A percentile compares a stretch with the other conserved stretches of the same genome.
phyloP scores from a whole-genome alignment of 2,329 filamentous ascomycete species.

The Botrytis galanthina region DNA sequence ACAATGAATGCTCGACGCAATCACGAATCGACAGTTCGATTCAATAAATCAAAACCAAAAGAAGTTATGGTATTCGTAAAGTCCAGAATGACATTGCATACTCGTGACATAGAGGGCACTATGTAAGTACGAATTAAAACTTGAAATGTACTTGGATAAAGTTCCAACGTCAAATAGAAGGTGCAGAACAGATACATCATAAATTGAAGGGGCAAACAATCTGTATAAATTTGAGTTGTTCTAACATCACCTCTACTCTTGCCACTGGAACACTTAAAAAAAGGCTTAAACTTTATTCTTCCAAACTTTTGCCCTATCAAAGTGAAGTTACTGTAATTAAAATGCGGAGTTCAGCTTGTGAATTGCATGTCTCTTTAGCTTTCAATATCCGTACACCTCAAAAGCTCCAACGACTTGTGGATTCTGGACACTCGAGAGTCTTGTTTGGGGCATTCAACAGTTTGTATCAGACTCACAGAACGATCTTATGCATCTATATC shows the following conservation, averaged over 20 bases:
- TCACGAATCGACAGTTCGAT: not conserved
- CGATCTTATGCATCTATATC: not conserved
- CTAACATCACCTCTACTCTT: not conserved
- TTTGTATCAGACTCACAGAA: not conserved
- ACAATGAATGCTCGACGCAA: not conserved
- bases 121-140: not conserved
- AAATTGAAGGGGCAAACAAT: no score
- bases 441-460: not conserved
- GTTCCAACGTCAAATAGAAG: not conserved
- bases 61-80: not conserved
- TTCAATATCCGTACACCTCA: no score
- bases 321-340: not conserved
- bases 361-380: not conserved
- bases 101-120: not conserved
- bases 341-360: not conserved
- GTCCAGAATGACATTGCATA: not conserved
- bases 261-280: not conserved
- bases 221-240: no score
- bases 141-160: not conserved
- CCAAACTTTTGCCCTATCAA: not conserved
- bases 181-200: not conserved
- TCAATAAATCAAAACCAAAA: not conserved
- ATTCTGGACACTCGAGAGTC: not conserved
- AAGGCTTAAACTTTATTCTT: not conserved
- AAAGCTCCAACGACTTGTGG: not conserved